These are phyloP conservation scores for Fusarium sp. DNA, from an alignment of 2,329 filamentous ascomycete species.

Conservation along the genomic window DNA sequence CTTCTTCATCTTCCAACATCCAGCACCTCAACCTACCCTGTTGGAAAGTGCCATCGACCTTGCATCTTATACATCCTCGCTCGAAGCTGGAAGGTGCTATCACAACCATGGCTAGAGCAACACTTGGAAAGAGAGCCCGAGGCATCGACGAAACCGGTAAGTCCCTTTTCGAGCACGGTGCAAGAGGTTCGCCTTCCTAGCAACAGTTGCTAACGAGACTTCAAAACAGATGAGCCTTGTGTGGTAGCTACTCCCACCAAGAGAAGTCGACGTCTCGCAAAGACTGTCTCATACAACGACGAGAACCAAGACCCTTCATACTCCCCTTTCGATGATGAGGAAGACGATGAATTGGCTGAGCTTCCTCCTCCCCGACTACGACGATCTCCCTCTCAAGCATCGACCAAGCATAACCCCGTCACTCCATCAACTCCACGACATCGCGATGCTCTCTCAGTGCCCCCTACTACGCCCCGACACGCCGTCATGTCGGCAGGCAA, in stretches of 20 bases:
- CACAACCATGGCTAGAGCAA: slow-evolving; percentile 43
- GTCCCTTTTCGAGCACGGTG: slow-evolving; percentile 28
- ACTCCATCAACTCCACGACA: slow-evolving; percentile 79
- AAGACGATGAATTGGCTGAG: slow-evolving; percentile 52
- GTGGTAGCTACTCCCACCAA: slow-evolving; percentile 52
- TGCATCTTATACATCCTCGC: slow-evolving; percentile 11
- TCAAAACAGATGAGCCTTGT: slow-evolving; percentile 35
- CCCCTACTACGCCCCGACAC: slow-evolving; percentile 82
- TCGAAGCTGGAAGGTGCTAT: slow-evolving; percentile 28
- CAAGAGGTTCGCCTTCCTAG: neutral
- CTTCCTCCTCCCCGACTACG: slow-evolving; percentile 44
- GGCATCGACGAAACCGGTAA: slow-evolving; percentile 44
- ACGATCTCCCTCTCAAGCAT: slow-evolving; percentile 44
- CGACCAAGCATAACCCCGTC: slow-evolving; percentile 58
- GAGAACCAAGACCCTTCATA: slow-evolving; percentile 67
- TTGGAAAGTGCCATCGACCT: slow-evolving; percentile 36
- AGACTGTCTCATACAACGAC: slow-evolving; percentile 62
- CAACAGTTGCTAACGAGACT: slow-evolving; percentile 29
- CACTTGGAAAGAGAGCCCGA: slow-evolving; percentile 50
- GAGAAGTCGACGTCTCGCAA: slow-evolving; percentile 53
- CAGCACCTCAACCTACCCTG: slow-evolving; percentile 29
- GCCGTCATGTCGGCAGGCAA: slow-evolving; percentile 79
- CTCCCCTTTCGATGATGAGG: slow-evolving; percentile 49
- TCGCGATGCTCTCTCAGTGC: slow-evolving; percentile 76
- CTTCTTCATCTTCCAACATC: slow-evolving; percentile 29